Percentiles rank a stretch among this genome's conserved stretches.
phyloP scores from a whole-genome alignment of 345 rosid species.

The Fremontodendron californicum region DNA sequence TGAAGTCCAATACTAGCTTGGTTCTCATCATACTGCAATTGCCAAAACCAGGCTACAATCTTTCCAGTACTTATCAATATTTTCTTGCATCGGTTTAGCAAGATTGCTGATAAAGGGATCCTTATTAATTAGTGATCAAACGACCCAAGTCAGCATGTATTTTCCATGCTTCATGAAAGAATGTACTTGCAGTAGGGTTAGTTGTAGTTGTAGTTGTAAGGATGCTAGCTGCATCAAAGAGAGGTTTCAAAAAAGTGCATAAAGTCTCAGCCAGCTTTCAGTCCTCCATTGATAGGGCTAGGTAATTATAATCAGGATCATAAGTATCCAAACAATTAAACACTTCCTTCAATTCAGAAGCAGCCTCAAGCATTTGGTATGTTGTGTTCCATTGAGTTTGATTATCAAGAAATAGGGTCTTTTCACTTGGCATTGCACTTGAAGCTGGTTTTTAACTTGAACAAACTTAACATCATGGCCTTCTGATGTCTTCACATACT shows the following conservation, averaged over 20 bases:
- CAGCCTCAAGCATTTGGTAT: too few relatives aligned
- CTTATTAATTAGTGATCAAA: conserved; percentile 40
- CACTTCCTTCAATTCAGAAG: too few relatives aligned
- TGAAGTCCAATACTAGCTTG: too few relatives aligned
- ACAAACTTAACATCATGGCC: conserved; percentile 79
- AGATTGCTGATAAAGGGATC: conserved; percentile 51
- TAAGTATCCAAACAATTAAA: too few relatives aligned
- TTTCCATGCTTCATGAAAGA: conserved; percentile 87
- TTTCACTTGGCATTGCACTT: conserved; percentile 74
- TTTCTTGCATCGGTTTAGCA: conserved; percentile 56
- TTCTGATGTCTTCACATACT: conserved; percentile 78
- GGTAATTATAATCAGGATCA: conserved; percentile 74
- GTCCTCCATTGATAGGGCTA: conserved; percentile 61
- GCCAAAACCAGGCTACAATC: conserved; percentile 84
- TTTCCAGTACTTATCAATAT: conserved; percentile 62
- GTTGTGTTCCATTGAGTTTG: too few relatives aligned
- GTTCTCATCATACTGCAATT: conserved; percentile 62
- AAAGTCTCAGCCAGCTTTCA: conserved; percentile 70
- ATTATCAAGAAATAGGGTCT: conserved; percentile 55
- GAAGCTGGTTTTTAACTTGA: conserved; percentile 83
- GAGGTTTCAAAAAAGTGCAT: conserved; percentile 65
- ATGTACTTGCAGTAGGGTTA: too few relatives aligned
- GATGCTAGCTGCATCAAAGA: conserved; percentile 59
- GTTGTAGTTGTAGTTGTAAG: conserved; percentile 43
- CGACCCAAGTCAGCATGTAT: conserved; percentile 69